A percentile compares a stretch with the other conserved stretches of the same genome.
Evolutionary conservation across 2,329 filamentous ascomycete genomes (phyloP).

Genomic region (Claviceps spartinae): DNA sequence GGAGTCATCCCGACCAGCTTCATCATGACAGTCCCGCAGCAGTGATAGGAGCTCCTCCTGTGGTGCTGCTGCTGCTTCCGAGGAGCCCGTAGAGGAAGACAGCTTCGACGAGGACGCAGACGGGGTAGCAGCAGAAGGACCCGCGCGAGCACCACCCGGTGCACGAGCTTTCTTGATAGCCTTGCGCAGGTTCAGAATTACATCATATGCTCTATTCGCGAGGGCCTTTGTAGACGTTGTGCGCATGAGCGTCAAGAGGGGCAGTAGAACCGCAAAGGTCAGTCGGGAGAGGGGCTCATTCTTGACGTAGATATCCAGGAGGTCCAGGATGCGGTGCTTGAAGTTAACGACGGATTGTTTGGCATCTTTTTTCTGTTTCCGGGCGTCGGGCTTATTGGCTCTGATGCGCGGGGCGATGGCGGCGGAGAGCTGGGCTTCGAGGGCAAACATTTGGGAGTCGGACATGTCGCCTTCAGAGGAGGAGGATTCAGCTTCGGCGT

Average conservation of each 20-base stretch:
- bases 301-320: constrained; percentile 74
- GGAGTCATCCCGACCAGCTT: constrained; percentile 49
- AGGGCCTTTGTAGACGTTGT: constrained; percentile 67
- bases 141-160: constrained; percentile 6
- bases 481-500: constrained; percentile 38
- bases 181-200: constrained; percentile 61
- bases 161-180: constrained; percentile 43
- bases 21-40: constrained; percentile 53
- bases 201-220: constrained; percentile 55
- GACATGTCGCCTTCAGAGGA: constrained; percentile 73
- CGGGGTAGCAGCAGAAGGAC: too few species aligned
- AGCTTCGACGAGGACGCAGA: too few species aligned
- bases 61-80: not conserved
- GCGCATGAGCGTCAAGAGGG: constrained; percentile 62
- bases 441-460: constrained; percentile 85
- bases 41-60: constrained; percentile 38
- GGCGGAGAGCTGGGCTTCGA: constrained; percentile 70
- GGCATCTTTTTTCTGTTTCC: constrained; percentile 76
- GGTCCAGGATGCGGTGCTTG: constrained; percentile 84
- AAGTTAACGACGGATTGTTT: constrained; percentile 85
- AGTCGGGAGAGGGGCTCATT: constrained; percentile 57
- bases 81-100: not conserved
- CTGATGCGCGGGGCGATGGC: constrained; percentile 72
- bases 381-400: constrained; percentile 43
- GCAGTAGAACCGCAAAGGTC: constrained; percentile 56